Percentiles rank a stretch among this genome's conserved stretches.
These are phyloP conservation scores for Aspergillus sp. DNA, from an alignment of 2,329 filamentous ascomycete species.

Conservation along the genomic window DNA sequence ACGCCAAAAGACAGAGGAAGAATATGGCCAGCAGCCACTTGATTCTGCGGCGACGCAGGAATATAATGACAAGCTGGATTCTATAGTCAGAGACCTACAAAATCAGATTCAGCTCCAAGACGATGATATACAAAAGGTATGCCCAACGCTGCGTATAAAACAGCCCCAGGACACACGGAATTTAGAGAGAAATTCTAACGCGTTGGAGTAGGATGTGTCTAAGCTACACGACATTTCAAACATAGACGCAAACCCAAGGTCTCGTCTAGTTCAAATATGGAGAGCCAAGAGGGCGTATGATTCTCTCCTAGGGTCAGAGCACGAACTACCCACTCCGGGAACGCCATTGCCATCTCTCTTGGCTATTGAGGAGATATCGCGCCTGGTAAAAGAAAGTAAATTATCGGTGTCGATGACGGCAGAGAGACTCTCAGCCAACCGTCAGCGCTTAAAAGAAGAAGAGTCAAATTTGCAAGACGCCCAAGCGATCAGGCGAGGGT, in stretches of 20 bases:
- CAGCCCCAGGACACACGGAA: background rate
- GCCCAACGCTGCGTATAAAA: background rate
- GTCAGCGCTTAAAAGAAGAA: slow-evolving; percentile 37
- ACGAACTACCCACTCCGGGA: slow-evolving; percentile 57
- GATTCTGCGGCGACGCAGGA: slow-evolving; percentile 21
- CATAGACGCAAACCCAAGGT: slow-evolving; percentile 19
- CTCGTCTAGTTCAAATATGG: slow-evolving; percentile 40
- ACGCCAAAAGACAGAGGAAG: slow-evolving; percentile 27
- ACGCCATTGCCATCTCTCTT: slow-evolving; percentile 65
- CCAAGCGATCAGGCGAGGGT: slow-evolving; percentile 37
- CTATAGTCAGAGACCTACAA: slow-evolving; percentile 61
- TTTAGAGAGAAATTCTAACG: no score
- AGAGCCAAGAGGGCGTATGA: slow-evolving; percentile 58
- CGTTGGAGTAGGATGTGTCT: background rate
- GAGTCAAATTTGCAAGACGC: slow-evolving; percentile 42
- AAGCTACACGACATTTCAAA: slow-evolving; percentile 24
- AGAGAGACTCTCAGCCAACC: slow-evolving; percentile 31
- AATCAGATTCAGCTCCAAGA: slow-evolving; percentile 42
- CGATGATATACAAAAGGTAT: slow-evolving; percentile 39
- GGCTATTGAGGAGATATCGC: slow-evolving; percentile 59
- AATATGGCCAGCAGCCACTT: slow-evolving; percentile 21
- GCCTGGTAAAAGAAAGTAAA: slow-evolving; percentile 57
- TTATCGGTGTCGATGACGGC: slow-evolving; percentile 45
- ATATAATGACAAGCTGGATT: slow-evolving; percentile 45
- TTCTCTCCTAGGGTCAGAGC: slow-evolving; percentile 52